Conservation (phyloP, 176 grass and related monocot genomes). For the Aegilops umbellulata region DNA sequence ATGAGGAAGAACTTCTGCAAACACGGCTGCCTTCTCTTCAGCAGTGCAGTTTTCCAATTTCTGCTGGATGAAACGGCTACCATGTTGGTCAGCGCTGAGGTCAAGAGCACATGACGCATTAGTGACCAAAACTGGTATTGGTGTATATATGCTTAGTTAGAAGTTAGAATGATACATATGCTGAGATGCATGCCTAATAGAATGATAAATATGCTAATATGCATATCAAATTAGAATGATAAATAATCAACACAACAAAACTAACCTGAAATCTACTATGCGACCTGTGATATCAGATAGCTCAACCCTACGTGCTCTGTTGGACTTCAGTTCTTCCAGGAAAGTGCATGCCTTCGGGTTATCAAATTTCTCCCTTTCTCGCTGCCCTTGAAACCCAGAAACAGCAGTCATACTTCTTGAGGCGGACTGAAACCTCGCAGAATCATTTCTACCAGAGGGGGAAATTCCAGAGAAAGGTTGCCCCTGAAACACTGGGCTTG, state of each 20-base stretch:
- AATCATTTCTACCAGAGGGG: constrained; percentile 61
- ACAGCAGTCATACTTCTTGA: constrained; percentile 37
- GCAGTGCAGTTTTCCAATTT: constrained; percentile 86
- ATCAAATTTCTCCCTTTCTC: constrained; percentile 65
- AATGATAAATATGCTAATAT: constrained; percentile 8
- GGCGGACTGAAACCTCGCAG: constrained; percentile 43
- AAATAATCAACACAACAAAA: constrained; percentile 21
- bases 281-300: constrained; percentile 75
- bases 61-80: constrained; percentile 98
- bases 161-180: neutral
- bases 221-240: neutral
- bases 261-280: constrained; percentile 95
- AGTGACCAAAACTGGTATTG: constrained; percentile 13
- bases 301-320: constrained; percentile 73
- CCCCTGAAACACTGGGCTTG: constrained; percentile 57
- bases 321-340: constrained; percentile 84
- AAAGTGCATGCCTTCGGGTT: constrained; percentile 68
- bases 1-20: constrained; percentile 86
- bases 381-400: constrained; percentile 61
- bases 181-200: neutral
- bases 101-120: constrained; percentile 21
- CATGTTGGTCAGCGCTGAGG: constrained; percentile 94
- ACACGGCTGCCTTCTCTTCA: constrained; percentile 89
- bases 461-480: constrained; percentile 37
- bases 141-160: neutral